phyloP scores from a whole-genome alignment of 148 eudicot genomes.

The Vaccinium corymbosum region DNA sequence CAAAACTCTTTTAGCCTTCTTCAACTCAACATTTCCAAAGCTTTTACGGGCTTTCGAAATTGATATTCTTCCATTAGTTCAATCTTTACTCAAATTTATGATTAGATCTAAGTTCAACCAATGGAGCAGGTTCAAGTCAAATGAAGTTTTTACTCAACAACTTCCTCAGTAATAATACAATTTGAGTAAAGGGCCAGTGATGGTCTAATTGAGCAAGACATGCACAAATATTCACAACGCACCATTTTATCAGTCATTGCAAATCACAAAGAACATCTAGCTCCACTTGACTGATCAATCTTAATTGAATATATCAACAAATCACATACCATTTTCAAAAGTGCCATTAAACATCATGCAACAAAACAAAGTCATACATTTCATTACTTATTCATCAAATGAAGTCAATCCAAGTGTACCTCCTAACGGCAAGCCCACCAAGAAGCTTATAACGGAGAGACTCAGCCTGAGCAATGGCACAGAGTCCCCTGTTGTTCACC shows the following conservation, averaged over 20 bases:
- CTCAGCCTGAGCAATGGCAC: conserved; percentile 66
- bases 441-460: conserved; percentile 68
- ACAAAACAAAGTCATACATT: background rate
- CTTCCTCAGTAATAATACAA: background rate
- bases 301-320: background rate
- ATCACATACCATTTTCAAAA: background rate
- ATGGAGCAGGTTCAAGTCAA: background rate
- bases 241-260: background rate
- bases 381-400: background rate
- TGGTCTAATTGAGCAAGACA: background rate
- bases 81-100: background rate
- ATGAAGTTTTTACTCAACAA: background rate
- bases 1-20: background rate
- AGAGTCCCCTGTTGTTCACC: conserved; percentile 60
- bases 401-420: conserved; percentile 22
- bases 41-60: background rate
- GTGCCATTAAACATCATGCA: background rate
- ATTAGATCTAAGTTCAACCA: background rate
- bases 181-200: background rate
- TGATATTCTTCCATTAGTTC: background rate
- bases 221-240: background rate
- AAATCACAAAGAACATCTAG: background rate
- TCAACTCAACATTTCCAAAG: background rate
- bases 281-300: background rate
- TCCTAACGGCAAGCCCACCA: conserved; percentile 59